Base-by-base conservation (phyloP, 2,329 filamentous ascomycete species). In the Cercospora sojina region DNA sequence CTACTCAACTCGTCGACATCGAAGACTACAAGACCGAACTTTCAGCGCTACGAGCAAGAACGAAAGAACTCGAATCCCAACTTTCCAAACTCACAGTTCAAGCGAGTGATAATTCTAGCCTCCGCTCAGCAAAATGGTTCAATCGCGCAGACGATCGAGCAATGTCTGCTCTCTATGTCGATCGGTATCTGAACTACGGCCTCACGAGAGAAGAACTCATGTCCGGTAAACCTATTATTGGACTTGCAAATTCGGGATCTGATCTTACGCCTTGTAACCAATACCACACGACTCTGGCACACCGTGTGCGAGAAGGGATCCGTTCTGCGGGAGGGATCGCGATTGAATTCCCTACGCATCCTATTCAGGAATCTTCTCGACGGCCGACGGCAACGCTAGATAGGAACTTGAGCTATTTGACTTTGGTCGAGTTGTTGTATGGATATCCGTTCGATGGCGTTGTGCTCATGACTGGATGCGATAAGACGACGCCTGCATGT, bases 371-470 rank as follows among this genome's bases (percentile, higher is more conserved):
- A 63, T 72, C 65, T 47, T 69, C 73, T 3, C 47, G 74, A 10
- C 41, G 74, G 20, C 74, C 74, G 4, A 76, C 74, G 13, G 74
- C 74, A 0, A 76, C 74, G 2, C 47, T 76, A 27, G 74, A 75
- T 62, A 69, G 74, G 2, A 76, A 76, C 49, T 31, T 76, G 41
- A 71, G 67, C 38, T 76, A 75, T 61, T 47, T 76, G 23, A 69
- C 68, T 0, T 65, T 76, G n/a, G 74, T 76, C 8, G 74, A 76
- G 29, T 60, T 76, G 27, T 59, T 76, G 8, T 74, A 74, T 56
- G 73, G 70, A 10, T 76, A 76, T 51, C 74, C 74, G 0, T 75
- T 76, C 57, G 74, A 76, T 57, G 74, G 74, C 3, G 74, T 76
- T 0, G 74, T 76, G 0, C 63, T 76, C 0, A 56, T 75, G 53